These are phyloP conservation scores for Fraxinus angustifolia DNA, from an alignment of 305 asterid species.

Conservation along the genomic window DNA sequence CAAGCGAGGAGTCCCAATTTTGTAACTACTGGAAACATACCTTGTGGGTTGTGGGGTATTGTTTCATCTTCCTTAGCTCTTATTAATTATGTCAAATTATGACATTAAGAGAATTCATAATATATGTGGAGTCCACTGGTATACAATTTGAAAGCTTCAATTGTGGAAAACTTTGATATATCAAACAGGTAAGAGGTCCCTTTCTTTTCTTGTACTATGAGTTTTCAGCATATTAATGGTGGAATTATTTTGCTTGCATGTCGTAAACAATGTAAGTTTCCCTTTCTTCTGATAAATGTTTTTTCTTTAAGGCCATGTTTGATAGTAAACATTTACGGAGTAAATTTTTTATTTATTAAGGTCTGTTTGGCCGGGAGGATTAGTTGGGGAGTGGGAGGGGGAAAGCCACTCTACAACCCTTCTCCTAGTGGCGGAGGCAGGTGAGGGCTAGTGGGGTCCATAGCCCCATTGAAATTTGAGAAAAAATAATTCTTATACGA, in stretches of 20 bases:
- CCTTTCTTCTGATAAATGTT: background rate
- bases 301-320: background rate
- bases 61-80: background rate
- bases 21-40: constrained; percentile 23
- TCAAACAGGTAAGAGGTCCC: background rate
- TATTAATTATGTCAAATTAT: constrained; percentile 22
- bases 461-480: background rate
- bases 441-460: too few species aligned
- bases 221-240: background rate
- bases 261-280: background rate
- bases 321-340: too few species aligned
- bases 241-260: background rate
- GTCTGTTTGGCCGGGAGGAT: background rate
- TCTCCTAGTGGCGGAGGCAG: background rate
- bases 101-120: constrained; percentile 13
- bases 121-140: constrained; percentile 21
- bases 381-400: background rate
- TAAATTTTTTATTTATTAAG: background rate
- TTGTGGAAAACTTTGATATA: background rate
- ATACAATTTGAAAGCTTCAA: background rate
- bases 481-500: background rate
- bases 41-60: constrained; percentile 7
- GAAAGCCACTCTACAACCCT: background rate
- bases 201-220: background rate
- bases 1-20: constrained; percentile 19